Percentiles rank a stretch among this genome's conserved stretches.
These are phyloP conservation scores for Verticillium longisporum DNA, from an alignment of 2,329 filamentous ascomycete genomes.

Conservation along the genomic window DNA sequence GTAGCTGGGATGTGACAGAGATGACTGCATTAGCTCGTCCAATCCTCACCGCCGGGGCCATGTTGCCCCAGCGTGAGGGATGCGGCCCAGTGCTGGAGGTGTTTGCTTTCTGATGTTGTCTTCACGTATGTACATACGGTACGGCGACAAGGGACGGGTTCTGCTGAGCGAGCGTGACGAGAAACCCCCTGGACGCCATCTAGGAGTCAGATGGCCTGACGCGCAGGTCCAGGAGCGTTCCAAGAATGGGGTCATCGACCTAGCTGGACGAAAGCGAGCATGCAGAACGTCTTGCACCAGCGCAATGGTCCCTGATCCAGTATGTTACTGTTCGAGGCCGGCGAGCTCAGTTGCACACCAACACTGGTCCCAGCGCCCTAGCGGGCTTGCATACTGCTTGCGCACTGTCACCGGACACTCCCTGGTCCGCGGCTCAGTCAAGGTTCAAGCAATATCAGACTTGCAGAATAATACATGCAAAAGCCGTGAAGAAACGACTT, in stretches of 20 bases:
- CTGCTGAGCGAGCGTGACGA: background rate
- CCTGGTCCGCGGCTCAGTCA: background rate
- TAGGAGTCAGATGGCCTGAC: background rate
- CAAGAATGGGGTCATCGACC: background rate
- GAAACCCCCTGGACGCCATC: background rate
- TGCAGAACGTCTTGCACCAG: background rate
- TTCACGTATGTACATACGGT: background rate
- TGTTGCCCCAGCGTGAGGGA: background rate
- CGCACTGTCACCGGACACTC: background rate
- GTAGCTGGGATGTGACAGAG: background rate
- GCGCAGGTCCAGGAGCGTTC: too few relatives aligned
- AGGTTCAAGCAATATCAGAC: too few relatives aligned
- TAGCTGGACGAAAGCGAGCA: background rate
- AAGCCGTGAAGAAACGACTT: too few relatives aligned
- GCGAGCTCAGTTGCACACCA: background rate
- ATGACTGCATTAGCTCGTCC: background rate
- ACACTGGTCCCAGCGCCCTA: too few relatives aligned
- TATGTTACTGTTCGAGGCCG: background rate
- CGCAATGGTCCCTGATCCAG: background rate
- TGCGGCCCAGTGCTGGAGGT: background rate
- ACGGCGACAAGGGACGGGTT: background rate
- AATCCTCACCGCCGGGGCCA: background rate
- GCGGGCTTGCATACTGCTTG: background rate
- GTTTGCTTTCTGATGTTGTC: background rate
- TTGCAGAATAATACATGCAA: too few relatives aligned